Percentiles rank a stretch among this genome's conserved stretches.
phyloP scores from a whole-genome alignment of 2,329 filamentous ascomycete genomes.

The Xylariaceae sp. region DNA sequence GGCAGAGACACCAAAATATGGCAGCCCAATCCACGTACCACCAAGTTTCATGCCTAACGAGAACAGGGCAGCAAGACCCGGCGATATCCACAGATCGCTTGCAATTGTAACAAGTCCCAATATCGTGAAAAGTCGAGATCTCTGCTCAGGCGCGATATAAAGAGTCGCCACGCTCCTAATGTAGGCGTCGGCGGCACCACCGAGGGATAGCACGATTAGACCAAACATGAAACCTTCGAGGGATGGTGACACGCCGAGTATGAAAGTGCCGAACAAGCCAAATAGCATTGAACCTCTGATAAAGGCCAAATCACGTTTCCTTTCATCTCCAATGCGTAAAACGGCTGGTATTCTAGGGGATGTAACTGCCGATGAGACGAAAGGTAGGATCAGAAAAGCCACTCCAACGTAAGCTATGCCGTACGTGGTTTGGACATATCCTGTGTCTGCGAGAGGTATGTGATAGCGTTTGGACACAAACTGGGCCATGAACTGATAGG shows the following conservation, averaged over 20 bases:
- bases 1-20: constrained; percentile 29
- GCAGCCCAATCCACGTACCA: constrained; percentile 28
- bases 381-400: constrained; percentile 26
- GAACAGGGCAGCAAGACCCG: constrained; percentile 28
- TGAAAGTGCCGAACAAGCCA: constrained; percentile 21
- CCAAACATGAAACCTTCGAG: constrained; percentile 26
- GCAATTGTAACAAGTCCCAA: constrained; percentile 21
- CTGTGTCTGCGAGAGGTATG: constrained; percentile 28
- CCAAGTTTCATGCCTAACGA: constrained; percentile 29
- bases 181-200: constrained; percentile 25
- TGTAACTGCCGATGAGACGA: constrained; percentile 20
- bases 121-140: constrained; percentile 28
- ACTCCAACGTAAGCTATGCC: constrained; percentile 24
- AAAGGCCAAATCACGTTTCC: constrained; percentile 27
- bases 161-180: constrained; percentile 25
- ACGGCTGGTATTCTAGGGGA: constrained; percentile 17
- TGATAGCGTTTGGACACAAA: constrained; percentile 30
- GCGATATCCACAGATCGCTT: constrained; percentile 25
- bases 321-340: constrained; percentile 22
- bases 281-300: constrained; percentile 22
- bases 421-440: constrained; percentile 30
- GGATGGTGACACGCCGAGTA: constrained; percentile 24
- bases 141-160: constrained; percentile 26
- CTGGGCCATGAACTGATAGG: constrained; percentile 27
- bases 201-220: constrained; percentile 28